These are phyloP conservation scores for Phytophthora lateralis DNA, from an alignment of 352 stramenopile species.

Conservation along the genomic window DNA sequence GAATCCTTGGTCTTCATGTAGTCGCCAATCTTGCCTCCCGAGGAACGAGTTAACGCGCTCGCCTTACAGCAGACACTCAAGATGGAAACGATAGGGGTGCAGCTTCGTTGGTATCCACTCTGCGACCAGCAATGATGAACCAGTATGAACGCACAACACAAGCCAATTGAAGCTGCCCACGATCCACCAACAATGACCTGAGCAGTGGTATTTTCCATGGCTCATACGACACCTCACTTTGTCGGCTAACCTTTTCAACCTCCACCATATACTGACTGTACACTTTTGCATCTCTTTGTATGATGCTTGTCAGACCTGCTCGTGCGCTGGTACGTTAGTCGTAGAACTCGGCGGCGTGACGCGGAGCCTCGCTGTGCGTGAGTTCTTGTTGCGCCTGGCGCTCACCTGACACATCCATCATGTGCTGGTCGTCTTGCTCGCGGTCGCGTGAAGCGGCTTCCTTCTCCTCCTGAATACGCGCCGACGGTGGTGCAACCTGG, in stretches of 20 bases:
- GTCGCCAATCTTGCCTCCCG: too few relatives aligned
- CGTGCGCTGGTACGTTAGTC: conserved; percentile 48
- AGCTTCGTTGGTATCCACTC: too few relatives aligned
- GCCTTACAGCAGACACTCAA: too few relatives aligned
- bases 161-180: neutral
- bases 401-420: conserved; percentile 73
- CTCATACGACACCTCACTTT: conserved; percentile 13
- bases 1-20: too few relatives aligned
- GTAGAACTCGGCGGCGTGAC: conserved; percentile 81
- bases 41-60: too few relatives aligned
- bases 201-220: conserved; percentile 21
- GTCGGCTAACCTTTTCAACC: neutral
- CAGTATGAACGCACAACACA: too few relatives aligned
- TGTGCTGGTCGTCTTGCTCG: conserved; percentile 67
- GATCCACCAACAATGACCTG: conserved; percentile 12
- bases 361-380: conserved; percentile 53
- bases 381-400: conserved; percentile 60
- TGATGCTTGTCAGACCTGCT: conserved; percentile 3
- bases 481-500: conserved; percentile 78
- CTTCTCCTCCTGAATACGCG: conserved; percentile 45
- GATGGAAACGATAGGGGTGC: too few relatives aligned
- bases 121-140: too few relatives aligned
- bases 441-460: conserved; percentile 56
- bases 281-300: conserved; percentile 12
- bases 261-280: conserved; percentile 20